phyloP scores from a whole-genome alignment of 1,139 yeast genomes.

The Pichia sp. region DNA sequence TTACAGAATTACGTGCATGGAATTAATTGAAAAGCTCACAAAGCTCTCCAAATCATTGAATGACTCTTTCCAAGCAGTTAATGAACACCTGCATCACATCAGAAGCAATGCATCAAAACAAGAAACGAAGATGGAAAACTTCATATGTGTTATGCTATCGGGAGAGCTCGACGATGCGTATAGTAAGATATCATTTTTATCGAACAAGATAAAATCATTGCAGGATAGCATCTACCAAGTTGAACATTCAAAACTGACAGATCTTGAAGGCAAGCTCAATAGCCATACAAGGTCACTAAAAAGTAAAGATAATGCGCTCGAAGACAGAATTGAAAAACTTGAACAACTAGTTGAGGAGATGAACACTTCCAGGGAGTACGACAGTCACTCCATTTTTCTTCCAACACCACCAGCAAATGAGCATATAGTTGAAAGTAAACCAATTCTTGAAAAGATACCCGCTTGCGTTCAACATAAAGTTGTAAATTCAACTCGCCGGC shows the following conservation, averaged over 20 bases:
- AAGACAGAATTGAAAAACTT: background rate
- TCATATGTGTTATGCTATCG: conserved; percentile 3
- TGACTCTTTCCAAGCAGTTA: conserved; percentile 8
- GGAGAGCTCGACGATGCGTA: conserved; percentile 11
- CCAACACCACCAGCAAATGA: too few species aligned
- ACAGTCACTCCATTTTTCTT: too few species aligned
- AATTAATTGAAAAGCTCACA: conserved; percentile 19
- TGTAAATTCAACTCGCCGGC: too few species aligned
- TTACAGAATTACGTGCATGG: conserved; percentile 28
- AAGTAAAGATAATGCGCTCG: background rate
- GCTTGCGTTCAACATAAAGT: too few species aligned
- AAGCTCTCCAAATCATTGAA: conserved; percentile 12
- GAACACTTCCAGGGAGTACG: too few species aligned
- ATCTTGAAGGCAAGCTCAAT: background rate
- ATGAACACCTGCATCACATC: conserved; percentile 4
- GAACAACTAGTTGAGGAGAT: too few species aligned
- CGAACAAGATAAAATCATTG: conserved; percentile 2
- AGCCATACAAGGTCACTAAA: background rate
- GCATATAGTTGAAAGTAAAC: too few species aligned
- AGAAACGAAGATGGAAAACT: conserved; percentile 4
- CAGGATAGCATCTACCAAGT: background rate
- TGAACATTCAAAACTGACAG: background rate
- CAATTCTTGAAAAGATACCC: too few species aligned
- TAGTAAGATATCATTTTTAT: background rate
- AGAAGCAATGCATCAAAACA: conserved; percentile 1